Base-by-base conservation (phyloP, 148 eudicot genomes). In the Amaranthus palmeri region DNA sequence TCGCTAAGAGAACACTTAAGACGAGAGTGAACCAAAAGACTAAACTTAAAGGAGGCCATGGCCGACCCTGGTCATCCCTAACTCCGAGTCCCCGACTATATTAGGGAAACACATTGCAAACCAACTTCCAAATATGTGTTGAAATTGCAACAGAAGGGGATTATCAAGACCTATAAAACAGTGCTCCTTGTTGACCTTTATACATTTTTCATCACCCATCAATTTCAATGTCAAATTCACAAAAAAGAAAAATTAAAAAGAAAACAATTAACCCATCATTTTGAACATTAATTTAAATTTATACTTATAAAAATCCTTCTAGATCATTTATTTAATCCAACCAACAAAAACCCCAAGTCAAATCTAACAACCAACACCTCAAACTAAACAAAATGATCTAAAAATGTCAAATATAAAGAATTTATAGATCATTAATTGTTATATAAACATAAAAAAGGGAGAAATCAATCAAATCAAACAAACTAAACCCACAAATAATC, bases 291-390 rank as follows among this genome's bases (percentile, higher is more conserved):
- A 66, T 15, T 48, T 13, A n/a, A 18, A 36, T 13, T n/a, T 17
- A 13, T 41, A n/a, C 52, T 42, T 10, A 60, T 50, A 52, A 61
- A 75, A 13, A 51, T 3, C 36, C 36, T 25, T 25, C 36, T 25
- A 25, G 25, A 43, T 60, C 72, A 75, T 41, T 42, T 43, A 68
- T 49, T 43, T 45, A 75, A 60, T 18, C 52, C 51, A 68, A 47
- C 72, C 12, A 69, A n/a, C 12, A 59, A 68, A 10, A 43, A 15
- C 15, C 40, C 43, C 8, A 59, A 3, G 13, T 43, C 9, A 6
- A 44, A 47, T 48, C 15, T 10, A 25, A 52, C 47, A 68, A 36
- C 71, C 18, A 41, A 40, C 71, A 8, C 41, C 48, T 54, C 73
- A 50, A 55, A 66, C 57, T 54, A 66, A 48, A 14, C 52, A 8